These are phyloP conservation scores for Platanus orientalis DNA, from an alignment of 164 flowering plant genomes.

Conservation along the genomic window DNA sequence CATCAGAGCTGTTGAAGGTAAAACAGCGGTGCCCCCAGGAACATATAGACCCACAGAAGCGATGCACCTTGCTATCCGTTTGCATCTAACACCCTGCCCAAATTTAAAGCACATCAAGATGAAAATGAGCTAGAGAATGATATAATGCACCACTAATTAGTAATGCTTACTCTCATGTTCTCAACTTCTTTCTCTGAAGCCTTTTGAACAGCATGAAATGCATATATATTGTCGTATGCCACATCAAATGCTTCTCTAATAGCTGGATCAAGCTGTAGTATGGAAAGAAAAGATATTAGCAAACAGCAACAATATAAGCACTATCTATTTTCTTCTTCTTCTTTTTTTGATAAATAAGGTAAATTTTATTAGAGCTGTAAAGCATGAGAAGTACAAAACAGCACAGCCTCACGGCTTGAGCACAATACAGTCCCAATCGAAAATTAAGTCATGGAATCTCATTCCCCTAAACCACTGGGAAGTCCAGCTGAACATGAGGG, in stretches of 20 bases:
- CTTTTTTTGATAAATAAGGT: too few relatives aligned
- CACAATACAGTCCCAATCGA: too few relatives aligned
- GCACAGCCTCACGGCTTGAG: too few relatives aligned
- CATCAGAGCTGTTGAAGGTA: conserved; percentile 98
- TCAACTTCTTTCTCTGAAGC: conserved; percentile 68
- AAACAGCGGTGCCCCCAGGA: conserved; percentile 98
- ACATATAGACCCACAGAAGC: conserved; percentile 93
- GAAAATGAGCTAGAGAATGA: background rate
- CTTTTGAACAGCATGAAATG: conserved; percentile 91
- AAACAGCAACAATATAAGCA: background rate
- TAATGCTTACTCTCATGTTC: conserved; percentile 70
- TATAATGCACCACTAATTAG: background rate
- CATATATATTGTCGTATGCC: conserved; percentile 85
- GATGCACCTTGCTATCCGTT: conserved; percentile 85
- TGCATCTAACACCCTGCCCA: conserved; percentile 87
- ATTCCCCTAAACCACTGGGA: too few relatives aligned
- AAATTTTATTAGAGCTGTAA: too few relatives aligned
- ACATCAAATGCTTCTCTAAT: conserved; percentile 89
- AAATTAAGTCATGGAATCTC: too few relatives aligned
- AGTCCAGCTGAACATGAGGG: too few relatives aligned
- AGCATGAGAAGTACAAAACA: too few relatives aligned
- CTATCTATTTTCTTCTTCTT: too few relatives aligned
- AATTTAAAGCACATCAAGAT: background rate
- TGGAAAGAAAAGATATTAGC: background rate
- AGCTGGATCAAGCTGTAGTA: conserved; percentile 66